Percentiles rank a stretch among this genome's conserved stretches.
Evolutionary conservation across 495 filamentous ascomycete genomes (phyloP).

Genomic region (Thermochaetoides thermophila): DNA sequence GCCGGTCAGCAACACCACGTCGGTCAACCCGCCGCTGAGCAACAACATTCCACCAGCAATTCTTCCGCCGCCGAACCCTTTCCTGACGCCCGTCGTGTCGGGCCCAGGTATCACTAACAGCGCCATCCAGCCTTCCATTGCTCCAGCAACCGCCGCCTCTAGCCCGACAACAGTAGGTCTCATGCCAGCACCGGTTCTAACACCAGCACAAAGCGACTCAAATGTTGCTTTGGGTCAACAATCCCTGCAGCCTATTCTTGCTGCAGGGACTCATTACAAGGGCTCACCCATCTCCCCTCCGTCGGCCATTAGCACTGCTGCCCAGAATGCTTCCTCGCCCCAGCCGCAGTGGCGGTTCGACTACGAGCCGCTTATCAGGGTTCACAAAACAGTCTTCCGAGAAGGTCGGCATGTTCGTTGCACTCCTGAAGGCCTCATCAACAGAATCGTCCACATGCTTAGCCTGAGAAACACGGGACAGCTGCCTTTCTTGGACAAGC

Average conservation of each 20-base stretch:
- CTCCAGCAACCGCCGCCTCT: too few species aligned
- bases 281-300: background rate
- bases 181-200: too few species aligned
- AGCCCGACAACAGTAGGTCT: too few species aligned
- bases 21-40: too few species aligned
- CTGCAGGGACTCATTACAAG: constrained; percentile 2
- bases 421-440: constrained; percentile 1
- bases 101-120: too few species aligned
- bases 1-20: too few species aligned
- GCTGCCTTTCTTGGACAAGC: constrained; percentile 10
- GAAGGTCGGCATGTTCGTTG: constrained; percentile 2
- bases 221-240: background rate
- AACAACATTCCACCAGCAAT: too few species aligned
- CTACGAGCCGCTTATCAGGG: background rate
- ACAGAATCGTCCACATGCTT: background rate
- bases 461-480: background rate
- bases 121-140: too few species aligned
- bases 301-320: background rate
- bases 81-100: too few species aligned
- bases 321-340: too few species aligned
- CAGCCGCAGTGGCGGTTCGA: background rate
- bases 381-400: background rate
- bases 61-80: too few species aligned
- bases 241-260: constrained; percentile 1
- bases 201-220: background rate